These are phyloP conservation scores for Parathielavia appendiculata DNA, from an alignment of 495 filamentous ascomycete genomes.

Conservation along the genomic window DNA sequence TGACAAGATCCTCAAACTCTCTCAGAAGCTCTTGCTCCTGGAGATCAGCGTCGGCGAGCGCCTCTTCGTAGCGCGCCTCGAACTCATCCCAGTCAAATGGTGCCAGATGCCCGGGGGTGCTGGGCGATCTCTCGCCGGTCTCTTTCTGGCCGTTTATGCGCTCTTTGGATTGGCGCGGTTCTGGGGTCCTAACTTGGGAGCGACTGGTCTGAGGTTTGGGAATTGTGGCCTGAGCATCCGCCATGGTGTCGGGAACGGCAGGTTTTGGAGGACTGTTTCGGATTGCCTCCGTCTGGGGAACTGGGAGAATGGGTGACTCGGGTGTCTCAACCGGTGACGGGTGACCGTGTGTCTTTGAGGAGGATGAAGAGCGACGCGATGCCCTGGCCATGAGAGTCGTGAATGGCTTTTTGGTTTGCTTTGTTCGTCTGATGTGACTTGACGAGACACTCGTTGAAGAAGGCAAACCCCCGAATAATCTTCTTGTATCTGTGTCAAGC, in stretches of 20 bases:
- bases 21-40: slow-evolving; percentile 57
- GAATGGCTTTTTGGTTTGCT: neutral
- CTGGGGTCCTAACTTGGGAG: slow-evolving; percentile 31
- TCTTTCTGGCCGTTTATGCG: slow-evolving; percentile 25
- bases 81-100: slow-evolving; percentile 65
- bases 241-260: slow-evolving; percentile 21
- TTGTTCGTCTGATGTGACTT: neutral
- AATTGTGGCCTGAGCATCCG: slow-evolving; percentile 10
- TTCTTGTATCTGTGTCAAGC: neutral
- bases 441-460: neutral
- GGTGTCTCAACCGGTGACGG: slow-evolving; percentile 13
- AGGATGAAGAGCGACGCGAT: slow-evolving; percentile 17
- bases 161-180: slow-evolving; percentile 30
- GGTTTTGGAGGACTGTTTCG: slow-evolving; percentile 9
- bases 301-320: slow-evolving; percentile 25
- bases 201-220: slow-evolving; percentile 21
- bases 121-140: slow-evolving; percentile 30
- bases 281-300: slow-evolving; percentile 13
- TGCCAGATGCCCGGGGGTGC: slow-evolving; percentile 42
- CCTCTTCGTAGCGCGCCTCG: slow-evolving; percentile 55
- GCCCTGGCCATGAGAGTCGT: slow-evolving; percentile 21
- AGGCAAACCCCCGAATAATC: neutral
- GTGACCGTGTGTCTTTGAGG: slow-evolving; percentile 15
- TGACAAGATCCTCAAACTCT: slow-evolving; percentile 58
- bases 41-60: slow-evolving; percentile 53